Evolutionary conservation across 1,284 basidiomycete genomes (phyloP).

Genomic region (Malassezia psittaci): DNA sequence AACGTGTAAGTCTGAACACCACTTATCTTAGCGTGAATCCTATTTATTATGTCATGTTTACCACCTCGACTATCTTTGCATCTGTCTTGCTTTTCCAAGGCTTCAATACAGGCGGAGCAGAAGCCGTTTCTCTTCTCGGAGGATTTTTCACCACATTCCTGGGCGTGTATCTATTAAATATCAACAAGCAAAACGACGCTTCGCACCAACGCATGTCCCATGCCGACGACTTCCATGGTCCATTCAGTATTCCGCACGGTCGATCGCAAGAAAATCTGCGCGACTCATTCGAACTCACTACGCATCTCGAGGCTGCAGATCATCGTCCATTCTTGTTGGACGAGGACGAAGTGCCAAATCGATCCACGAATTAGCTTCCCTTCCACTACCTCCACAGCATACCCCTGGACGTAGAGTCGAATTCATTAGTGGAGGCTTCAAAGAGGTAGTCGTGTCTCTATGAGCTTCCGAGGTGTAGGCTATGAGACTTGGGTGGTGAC

Average conservation of each 20-base stretch:
- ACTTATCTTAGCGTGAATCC: slow-evolving; percentile 68
- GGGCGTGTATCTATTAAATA: slow-evolving; percentile 45
- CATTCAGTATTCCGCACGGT: not conserved
- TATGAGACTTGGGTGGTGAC: slow-evolving; percentile 5
- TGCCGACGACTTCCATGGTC: not conserved
- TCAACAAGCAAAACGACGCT: slow-evolving; percentile 38
- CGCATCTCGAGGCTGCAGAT: not conserved
- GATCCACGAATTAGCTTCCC: not conserved
- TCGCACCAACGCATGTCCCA: slow-evolving; percentile 25
- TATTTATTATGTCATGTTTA: slow-evolving; percentile 97
- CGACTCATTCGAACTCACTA: slow-evolving; percentile 1
- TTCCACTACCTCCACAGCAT: slow-evolving; percentile 6
- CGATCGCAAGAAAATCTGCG: not conserved
- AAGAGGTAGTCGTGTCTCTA: no score
- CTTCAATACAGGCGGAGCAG: slow-evolving; percentile 76
- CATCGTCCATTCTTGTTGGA: not conserved
- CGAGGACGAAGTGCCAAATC: not conserved
- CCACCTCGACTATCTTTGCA: slow-evolving; percentile 85
- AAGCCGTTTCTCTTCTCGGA: slow-evolving; percentile 49
- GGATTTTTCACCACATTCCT: slow-evolving; percentile 47
- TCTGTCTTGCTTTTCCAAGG: slow-evolving; percentile 94
- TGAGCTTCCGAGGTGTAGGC: not conserved
- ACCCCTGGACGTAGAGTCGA: not conserved
- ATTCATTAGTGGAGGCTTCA: not conserved
- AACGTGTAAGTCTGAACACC: slow-evolving; percentile 65